phyloP scores from a whole-genome alignment of 2,329 filamentous ascomycete species.

The Colletotrichum orbiculare region DNA sequence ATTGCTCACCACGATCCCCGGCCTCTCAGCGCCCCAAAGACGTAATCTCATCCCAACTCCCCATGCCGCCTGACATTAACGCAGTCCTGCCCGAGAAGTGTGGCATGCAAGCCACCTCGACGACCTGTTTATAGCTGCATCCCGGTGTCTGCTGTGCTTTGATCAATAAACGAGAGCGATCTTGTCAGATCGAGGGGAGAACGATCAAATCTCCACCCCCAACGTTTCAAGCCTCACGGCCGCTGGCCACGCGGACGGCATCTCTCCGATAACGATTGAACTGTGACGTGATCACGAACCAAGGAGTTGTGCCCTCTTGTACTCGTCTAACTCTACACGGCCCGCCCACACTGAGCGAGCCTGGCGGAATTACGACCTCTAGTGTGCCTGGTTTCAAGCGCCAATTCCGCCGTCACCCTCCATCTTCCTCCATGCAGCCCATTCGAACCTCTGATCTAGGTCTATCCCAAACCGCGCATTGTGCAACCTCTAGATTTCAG shows the following conservation, averaged over 20 bases:
- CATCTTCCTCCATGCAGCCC: neutral
- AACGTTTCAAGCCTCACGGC: no score
- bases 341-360: conserved; percentile 5
- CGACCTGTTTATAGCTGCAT: neutral
- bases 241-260: no score
- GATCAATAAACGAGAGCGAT: conserved; percentile 2
- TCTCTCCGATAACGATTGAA: no score
- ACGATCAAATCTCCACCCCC: no score
- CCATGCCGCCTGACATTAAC: conserved; percentile 11
- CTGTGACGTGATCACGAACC: no score
- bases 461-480: conserved; percentile 1
- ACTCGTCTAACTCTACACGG: conserved; percentile 19
- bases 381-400: conserved; percentile 5
- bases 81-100: conserved; percentile 4
- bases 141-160: neutral
- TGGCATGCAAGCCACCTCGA: conserved; percentile 6
- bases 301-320: conserved; percentile 1
- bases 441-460: conserved; percentile 9
- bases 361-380: conserved; percentile 6
- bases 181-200: conserved; percentile 3
- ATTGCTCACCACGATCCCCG: conserved; percentile 1
- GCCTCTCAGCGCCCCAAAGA: conserved; percentile 9
- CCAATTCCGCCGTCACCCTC: conserved; percentile 7
- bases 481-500: neutral
- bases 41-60: conserved; percentile 21